phyloP scores from a whole-genome alignment of 2,329 filamentous ascomycete species.

The Ascochyta pisi region DNA sequence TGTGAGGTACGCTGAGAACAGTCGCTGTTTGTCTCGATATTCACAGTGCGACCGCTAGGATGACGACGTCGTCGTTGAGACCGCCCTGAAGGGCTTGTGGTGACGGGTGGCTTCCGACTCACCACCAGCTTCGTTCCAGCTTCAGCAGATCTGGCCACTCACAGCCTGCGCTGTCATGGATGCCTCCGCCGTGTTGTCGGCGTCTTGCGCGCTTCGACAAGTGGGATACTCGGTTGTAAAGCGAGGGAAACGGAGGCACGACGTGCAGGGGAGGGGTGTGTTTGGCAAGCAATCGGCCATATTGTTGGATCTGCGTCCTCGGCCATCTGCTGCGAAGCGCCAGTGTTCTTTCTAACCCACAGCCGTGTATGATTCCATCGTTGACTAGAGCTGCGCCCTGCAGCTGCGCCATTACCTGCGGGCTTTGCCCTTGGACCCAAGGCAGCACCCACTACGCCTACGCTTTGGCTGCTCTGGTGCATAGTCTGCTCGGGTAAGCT shows the following conservation, averaged over 20 bases:
- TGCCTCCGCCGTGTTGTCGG: background rate
- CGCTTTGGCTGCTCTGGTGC: background rate
- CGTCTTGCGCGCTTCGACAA: background rate
- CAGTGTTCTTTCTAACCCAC: conserved; percentile 1
- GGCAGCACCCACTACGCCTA: background rate
- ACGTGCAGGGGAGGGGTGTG: background rate
- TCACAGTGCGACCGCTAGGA: conserved; percentile 16
- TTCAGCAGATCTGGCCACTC: background rate
- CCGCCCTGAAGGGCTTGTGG: conserved; percentile 12
- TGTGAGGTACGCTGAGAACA: conserved; percentile 2
- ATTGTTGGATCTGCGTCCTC: conserved; percentile 1
- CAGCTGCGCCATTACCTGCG: conserved; percentile 1
- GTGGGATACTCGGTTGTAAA: background rate
- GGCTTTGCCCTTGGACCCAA: conserved; percentile 1
- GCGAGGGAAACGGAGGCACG: background rate
- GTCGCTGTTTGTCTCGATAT: conserved; percentile 5
- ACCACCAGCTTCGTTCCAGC: background rate
- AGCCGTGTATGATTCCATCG: conserved; percentile 8
- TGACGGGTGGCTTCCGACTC: background rate
- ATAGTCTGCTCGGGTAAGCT: conserved; percentile 3
- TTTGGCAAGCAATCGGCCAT: background rate
- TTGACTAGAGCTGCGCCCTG: conserved; percentile 8
- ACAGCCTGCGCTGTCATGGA: background rate
- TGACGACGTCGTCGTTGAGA: conserved; percentile 4
- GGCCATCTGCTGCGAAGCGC: background rate